These are phyloP conservation scores for Parachaetomium inaequale DNA, from an alignment of 495 filamentous ascomycete genomes.

Conservation along the genomic window DNA sequence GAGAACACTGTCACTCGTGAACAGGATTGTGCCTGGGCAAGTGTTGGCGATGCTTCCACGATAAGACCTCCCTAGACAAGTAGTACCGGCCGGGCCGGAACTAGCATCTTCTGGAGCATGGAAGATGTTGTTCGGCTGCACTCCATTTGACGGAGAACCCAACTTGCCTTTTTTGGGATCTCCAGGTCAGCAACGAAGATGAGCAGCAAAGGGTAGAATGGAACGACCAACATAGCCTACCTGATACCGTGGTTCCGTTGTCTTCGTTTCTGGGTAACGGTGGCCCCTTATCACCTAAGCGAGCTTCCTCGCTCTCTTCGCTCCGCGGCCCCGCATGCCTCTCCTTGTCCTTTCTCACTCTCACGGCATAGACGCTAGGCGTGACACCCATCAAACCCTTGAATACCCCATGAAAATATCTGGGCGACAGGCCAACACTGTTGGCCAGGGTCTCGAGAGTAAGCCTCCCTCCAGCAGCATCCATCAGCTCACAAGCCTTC, in stretches of 20 bases:
- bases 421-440: not conserved
- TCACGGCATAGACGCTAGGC: not conserved
- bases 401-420: slow-evolving; percentile 2
- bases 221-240: not conserved
- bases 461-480: not conserved
- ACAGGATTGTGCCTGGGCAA: too few species aligned
- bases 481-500: slow-evolving; percentile 1
- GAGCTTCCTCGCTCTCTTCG: not conserved
- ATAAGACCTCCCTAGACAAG: too few species aligned
- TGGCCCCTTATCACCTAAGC: not conserved
- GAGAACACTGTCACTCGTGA: too few species aligned
- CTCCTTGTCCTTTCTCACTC: not conserved
- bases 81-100: too few species aligned
- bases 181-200: not conserved
- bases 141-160: too few species aligned
- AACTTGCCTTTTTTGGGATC: too few species aligned
- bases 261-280: not conserved
- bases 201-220: too few species aligned
- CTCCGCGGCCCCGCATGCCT: not conserved
- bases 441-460: not conserved
- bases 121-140: too few species aligned
- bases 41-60: too few species aligned
- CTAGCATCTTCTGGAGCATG: too few species aligned
- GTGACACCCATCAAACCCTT: not conserved
- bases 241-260: not conserved